Evolutionary conservation across 495 filamentous ascomycete genomes (phyloP).

Genomic region (Penicillium taxi): DNA sequence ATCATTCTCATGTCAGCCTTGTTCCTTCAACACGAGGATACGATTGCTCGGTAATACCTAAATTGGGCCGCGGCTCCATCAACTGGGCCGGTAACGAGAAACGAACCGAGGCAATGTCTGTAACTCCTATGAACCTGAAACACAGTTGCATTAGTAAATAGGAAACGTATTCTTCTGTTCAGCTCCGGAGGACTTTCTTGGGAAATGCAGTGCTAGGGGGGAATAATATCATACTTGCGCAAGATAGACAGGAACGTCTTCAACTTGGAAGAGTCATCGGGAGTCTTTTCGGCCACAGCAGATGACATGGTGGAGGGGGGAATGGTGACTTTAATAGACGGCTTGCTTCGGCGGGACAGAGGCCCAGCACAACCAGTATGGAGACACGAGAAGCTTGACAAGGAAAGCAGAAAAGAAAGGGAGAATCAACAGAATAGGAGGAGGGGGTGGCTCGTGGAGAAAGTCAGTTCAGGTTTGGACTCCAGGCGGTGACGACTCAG

Average conservation of each 20-base stretch:
- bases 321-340: slow-evolving; percentile 12
- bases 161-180: no score
- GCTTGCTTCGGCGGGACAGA: slow-evolving; percentile 6
- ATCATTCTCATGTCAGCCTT: slow-evolving; percentile 13
- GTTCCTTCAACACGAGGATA: neutral
- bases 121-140: slow-evolving; percentile 79
- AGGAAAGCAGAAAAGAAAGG: neutral
- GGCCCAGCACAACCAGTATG: neutral
- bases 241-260: slow-evolving; percentile 77
- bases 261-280: slow-evolving; percentile 76
- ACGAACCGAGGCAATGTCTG: slow-evolving; percentile 89
- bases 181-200: neutral
- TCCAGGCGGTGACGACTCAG: neutral
- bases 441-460: neutral
- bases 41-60: slow-evolving; percentile 45
- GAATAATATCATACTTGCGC: slow-evolving; percentile 56
- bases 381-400: neutral
- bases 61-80: slow-evolving; percentile 87
- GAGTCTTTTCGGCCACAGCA: slow-evolving; percentile 50
- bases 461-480: neutral
- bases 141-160: slow-evolving; percentile 18
- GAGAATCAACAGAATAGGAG: neutral
- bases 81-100: slow-evolving; percentile 95
- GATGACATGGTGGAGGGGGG: slow-evolving; percentile 25
- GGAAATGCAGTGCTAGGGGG: neutral